Percentiles rank a stretch among this genome's conserved stretches.
Conservation (phyloP, 345 rosid genomes). For the Citrus sinensis region DVS_A1.0 CM039169.1:330501-331000, state of each 20-base stretch:
- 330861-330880: conserved; percentile 94
- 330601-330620: background rate
- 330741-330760: conserved; percentile 7
- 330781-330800: conserved; percentile 1
- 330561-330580: background rate
- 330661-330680: background rate
- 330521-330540: background rate
- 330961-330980: background rate
- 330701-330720: background rate
- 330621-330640: background rate
- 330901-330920: conserved; percentile 96
- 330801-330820: conserved; percentile 67
- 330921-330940: conserved; percentile 75
- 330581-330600: background rate
- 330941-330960: background rate
- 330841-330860: conserved; percentile 88
- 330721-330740: conserved; percentile 2
- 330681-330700: background rate
- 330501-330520: background rate
- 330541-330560: background rate
- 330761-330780: conserved; percentile 8
- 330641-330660: conserved; percentile 2
- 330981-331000: conserved; percentile 15
- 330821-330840: conserved; percentile 72
- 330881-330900: conserved; percentile 97